A percentile compares a stretch with the other conserved stretches of the same genome.
phyloP scores from a whole-genome alignment of 208 protist genomes.

The Tritrichomonas foetus region DNA sequence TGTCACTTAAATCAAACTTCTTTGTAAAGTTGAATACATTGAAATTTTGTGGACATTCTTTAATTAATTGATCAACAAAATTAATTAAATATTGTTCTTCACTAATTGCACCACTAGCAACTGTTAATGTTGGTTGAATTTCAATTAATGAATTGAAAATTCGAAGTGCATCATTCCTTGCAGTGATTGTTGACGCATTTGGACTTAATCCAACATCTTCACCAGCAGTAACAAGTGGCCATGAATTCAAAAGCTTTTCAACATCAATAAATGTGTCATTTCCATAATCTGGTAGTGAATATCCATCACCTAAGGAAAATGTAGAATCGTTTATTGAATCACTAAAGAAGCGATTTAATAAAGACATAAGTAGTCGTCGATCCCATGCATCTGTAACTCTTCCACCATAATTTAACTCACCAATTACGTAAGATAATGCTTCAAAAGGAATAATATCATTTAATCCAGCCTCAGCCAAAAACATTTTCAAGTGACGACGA shows the following conservation, averaged over 20 bases:
- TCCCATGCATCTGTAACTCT: conserved; percentile 97
- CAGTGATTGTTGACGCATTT: conserved; percentile 23
- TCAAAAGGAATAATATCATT: conserved; percentile 78
- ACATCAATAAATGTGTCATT: background rate
- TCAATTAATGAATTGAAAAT: conserved; percentile 25
- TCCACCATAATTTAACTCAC: conserved; percentile 98
- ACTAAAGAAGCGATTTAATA: conserved; percentile 62
- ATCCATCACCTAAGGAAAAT: background rate
- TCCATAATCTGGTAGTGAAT: background rate
- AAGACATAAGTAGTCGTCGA: conserved; percentile 85
- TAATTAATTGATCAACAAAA: background rate
- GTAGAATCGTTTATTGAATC: background rate
- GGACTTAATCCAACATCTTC: background rate
- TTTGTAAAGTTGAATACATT: conserved; percentile 34
- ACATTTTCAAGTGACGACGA: conserved; percentile 84
- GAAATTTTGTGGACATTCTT: background rate
- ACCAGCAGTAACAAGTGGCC: background rate
- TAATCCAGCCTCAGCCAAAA: conserved; percentile 72
- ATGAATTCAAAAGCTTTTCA: background rate
- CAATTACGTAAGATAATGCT: conserved; percentile 95
- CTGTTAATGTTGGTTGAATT: background rate
- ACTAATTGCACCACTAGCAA: too few relatives aligned
- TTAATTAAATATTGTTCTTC: background rate
- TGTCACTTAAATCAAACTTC: background rate
- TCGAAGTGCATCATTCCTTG: background rate